Evolutionary conservation across 2,329 filamentous ascomycete species (phyloP), one percentile per base, ranked within the genome.

Genomic region (Xenoacremonium recifei): DNA sequence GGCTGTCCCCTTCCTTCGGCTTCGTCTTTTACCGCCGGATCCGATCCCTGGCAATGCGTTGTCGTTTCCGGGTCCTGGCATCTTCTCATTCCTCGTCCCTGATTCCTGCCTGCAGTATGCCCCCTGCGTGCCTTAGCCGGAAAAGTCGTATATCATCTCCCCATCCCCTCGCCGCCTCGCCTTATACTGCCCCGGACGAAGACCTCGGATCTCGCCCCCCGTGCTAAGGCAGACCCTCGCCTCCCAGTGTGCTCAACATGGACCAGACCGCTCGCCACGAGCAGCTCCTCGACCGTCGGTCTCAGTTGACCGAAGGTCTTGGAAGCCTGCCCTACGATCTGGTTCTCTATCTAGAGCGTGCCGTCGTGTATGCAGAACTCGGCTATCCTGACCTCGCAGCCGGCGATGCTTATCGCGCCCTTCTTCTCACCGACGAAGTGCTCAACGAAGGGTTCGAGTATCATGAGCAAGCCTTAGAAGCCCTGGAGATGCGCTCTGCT

Each of bases 331-430:
- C 81, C 2, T 85, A 84, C 57, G 80, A 86, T 53, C 63, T 82
- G 25, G 71, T 86, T 40, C 70, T 85, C 6, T 85, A 84, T 51
- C 71, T 87, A 41, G 76, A 85, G 49, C 80, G 91, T 21, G 89
- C 89, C 18, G 69, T 78, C 23, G 72, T 86, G 31, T 82, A 96
- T 64, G 77, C 82, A 13, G 72, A 81, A 34, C 75, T 96, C 35
- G 88, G 82, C 27, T 97, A 96, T 64, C 89, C 89, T 0, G 93
- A 99, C 63, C 79, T 99, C 29, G 90, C 90, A 5, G 84, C 85
- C 10, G 89, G 89, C 23, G 91, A 96, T 71, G 89, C 89, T 5
- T 97, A 97, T 63, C 85, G 87, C 41, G 90, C 91, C 1, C 75
- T 97, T n/a, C 78, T 96, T 4, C 71, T 99, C 35, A 79, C 87